Evolutionary conservation across 768 basidiomycete genomes (phyloP).

Genomic region (Candolleomyces efflorescens): DNA sequence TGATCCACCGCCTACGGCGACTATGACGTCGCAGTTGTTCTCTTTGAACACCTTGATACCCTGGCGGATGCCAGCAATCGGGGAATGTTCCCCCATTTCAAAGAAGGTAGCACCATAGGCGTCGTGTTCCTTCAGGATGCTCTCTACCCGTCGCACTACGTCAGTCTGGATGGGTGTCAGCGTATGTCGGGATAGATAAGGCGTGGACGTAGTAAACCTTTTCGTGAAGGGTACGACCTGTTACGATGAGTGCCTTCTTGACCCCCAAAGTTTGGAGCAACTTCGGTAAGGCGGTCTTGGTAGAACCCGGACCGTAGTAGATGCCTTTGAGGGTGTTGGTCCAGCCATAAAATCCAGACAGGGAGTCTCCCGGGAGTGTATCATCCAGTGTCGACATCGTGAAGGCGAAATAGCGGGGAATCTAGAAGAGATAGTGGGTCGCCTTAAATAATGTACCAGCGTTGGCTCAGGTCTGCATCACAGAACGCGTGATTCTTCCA

Average conservation of each 20-base stretch:
- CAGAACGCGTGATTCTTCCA: not conserved
- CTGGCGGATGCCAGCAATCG: constrained; percentile 58
- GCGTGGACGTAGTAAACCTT: constrained; percentile 39
- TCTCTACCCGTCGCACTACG: constrained; percentile 51
- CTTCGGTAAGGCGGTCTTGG: constrained; percentile 59
- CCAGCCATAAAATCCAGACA: constrained; percentile 61
- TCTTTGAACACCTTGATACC: constrained; percentile 54
- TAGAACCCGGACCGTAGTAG: constrained; percentile 69
- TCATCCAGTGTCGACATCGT: constrained; percentile 26
- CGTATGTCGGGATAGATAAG: too few species aligned
- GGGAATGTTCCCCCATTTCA: constrained; percentile 70
- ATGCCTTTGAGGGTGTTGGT: constrained; percentile 64
- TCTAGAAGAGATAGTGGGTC: not conserved
- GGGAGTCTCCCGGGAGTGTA: constrained; percentile 16
- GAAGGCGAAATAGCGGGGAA: not conserved
- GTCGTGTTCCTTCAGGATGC: constrained; percentile 48
- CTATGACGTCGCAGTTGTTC: constrained; percentile 59
- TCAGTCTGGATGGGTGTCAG: constrained; percentile 44
- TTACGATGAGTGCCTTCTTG: constrained; percentile 66
- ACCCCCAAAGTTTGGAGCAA: constrained; percentile 50
- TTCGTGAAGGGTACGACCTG: constrained; percentile 61
- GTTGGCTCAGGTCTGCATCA: not conserved
- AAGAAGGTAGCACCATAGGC: constrained; percentile 69
- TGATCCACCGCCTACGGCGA: constrained; percentile 77
- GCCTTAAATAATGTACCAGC: constrained; percentile 1